These are phyloP conservation scores for Phytophthora capsici DNA, from an alignment of 352 stramenopile species.

Conservation along the genomic window DNA sequence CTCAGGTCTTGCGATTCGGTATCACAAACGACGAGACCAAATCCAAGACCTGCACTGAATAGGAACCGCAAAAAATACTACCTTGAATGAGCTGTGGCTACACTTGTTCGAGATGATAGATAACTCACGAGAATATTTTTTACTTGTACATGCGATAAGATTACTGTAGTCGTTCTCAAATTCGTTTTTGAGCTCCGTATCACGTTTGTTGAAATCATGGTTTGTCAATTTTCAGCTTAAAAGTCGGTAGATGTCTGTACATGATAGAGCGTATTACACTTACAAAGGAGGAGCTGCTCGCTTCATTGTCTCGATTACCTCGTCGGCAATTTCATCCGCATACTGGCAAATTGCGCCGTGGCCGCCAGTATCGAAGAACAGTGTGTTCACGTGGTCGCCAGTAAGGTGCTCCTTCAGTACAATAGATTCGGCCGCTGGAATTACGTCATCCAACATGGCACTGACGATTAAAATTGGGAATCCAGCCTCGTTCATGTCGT, in stretches of 20 bases:
- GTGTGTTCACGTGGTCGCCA: slow-evolving; percentile 48
- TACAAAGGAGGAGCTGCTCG: slow-evolving; percentile 25
- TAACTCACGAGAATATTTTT: too few relatives aligned
- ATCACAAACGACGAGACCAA: too few relatives aligned
- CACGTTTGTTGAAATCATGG: slow-evolving; percentile 12
- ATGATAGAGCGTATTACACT: slow-evolving; percentile 13
- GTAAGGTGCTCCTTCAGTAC: slow-evolving; percentile 40
- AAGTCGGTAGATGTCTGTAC: slow-evolving; percentile 14
- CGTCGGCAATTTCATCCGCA: slow-evolving; percentile 46
- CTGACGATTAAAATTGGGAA: slow-evolving; percentile 66
- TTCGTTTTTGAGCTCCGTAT: too few relatives aligned
- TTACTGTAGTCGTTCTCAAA: too few relatives aligned
- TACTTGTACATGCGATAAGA: too few relatives aligned
- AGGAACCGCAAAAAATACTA: too few relatives aligned
- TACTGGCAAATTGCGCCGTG: slow-evolving; percentile 61
- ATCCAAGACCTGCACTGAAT: too few relatives aligned
- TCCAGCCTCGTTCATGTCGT: slow-evolving; percentile 40
- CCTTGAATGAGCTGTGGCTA: too few relatives aligned
- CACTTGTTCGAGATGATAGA: too few relatives aligned
- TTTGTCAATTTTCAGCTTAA: slow-evolving; percentile 36
- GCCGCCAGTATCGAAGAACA: slow-evolving; percentile 54
- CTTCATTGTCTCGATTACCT: slow-evolving; percentile 37
- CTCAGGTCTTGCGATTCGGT: too few relatives aligned
- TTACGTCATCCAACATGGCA: slow-evolving; percentile 53
- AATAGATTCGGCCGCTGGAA: slow-evolving; percentile 47